These are phyloP conservation scores for Cardiosporidium cionae DNA, from an alignment of 169 alveolate species.

Conservation along the genomic window DNA sequence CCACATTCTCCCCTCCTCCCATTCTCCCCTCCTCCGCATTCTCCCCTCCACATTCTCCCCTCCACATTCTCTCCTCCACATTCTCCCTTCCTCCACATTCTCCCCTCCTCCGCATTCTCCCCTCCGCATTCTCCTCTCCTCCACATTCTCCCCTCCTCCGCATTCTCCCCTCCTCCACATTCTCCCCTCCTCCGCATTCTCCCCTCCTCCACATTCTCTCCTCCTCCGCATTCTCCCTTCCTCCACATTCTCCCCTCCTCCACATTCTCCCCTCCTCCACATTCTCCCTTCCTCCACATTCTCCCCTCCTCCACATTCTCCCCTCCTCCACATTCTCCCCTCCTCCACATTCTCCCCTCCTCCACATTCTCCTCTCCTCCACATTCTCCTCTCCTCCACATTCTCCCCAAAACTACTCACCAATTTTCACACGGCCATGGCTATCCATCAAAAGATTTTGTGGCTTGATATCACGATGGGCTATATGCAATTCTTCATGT, in stretches of 20 bases:
- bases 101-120: too few relatives aligned
- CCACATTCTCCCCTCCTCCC: too few relatives aligned
- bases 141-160: too few relatives aligned
- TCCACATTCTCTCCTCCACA: too few relatives aligned
- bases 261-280: neutral
- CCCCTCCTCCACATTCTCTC: too few relatives aligned
- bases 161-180: too few relatives aligned
- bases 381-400: neutral
- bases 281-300: neutral
- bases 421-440: slow-evolving; percentile 19
- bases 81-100: too few relatives aligned
- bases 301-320: neutral
- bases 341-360: neutral
- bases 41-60: too few relatives aligned
- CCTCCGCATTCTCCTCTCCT: too few relatives aligned
- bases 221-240: neutral
- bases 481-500: slow-evolving; percentile 25
- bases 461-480: slow-evolving; percentile 34
- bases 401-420: neutral
- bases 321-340: neutral
- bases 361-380: neutral
- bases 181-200: too few relatives aligned
- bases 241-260: neutral
- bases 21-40: too few relatives aligned
- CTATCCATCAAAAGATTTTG: slow-evolving; percentile 28